These are phyloP conservation scores for Taphrina deformans DNA, from an alignment of 1,139 yeast genomes.

Conservation along the genomic window DNA sequence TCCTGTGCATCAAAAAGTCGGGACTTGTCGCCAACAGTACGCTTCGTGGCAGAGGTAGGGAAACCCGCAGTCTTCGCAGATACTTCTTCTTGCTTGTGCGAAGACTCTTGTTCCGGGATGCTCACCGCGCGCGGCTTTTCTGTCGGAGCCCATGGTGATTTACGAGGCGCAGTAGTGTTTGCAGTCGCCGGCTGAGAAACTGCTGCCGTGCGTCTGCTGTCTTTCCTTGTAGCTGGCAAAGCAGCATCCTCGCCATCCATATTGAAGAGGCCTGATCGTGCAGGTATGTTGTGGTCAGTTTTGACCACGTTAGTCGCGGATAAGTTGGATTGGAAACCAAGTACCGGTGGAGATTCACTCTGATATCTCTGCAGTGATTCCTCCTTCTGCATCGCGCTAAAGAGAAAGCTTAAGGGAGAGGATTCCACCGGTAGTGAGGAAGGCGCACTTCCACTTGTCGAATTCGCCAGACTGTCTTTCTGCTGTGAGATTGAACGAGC, in stretches of 20 bases:
- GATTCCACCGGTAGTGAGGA: background rate
- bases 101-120: background rate
- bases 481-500: background rate
- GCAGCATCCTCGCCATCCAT: constrained; percentile 1
- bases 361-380: background rate
- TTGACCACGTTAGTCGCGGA: background rate
- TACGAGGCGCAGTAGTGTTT: background rate
- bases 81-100: background rate
- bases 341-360: constrained; percentile 3
- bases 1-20: background rate
- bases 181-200: background rate
- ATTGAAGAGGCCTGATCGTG: background rate
- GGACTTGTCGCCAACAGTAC: background rate
- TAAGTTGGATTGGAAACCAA: background rate
- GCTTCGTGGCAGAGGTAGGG: background rate
- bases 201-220: background rate
- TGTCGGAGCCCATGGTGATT: constrained; percentile 16
- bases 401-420: constrained; percentile 19
- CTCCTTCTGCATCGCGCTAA: constrained; percentile 18
- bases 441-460: background rate
- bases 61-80: background rate
- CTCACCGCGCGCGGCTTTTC: constrained; percentile 13
- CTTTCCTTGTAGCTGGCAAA: background rate
- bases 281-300: background rate
- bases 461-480: background rate